Evolutionary conservation across 495 filamentous ascomycete genomes (phyloP), one percentile per base, ranked within the genome.

Genomic region (Annulohypoxylon nitens): DNA sequence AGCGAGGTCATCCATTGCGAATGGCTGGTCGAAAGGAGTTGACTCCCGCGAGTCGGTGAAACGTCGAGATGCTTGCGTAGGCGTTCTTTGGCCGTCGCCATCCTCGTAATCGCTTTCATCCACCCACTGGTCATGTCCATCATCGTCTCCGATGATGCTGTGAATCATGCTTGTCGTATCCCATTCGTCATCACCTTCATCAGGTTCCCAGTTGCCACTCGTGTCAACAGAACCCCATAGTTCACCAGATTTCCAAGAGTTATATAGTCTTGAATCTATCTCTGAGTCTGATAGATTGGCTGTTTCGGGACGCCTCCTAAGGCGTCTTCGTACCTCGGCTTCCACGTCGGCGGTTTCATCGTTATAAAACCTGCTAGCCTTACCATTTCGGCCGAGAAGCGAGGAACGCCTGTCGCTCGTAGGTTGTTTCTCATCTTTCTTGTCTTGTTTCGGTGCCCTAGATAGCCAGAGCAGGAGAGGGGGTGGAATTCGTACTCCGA

Each of bases 141-240:
- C 72, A 3, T 82, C 81, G 36, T 82, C 79, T 7, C 74, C 72
- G 3, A 67, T 57, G 1, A 74, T 33, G 25, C 69, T 71, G 36
- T 79, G 18, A n/a, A 74, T 58, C 63, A 75, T 67, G 37, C 77
- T 79, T 55, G 63, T 84, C 71, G 69, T 85, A 76, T 89, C 87
- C 89, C 88, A 92, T 50, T 89, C 89, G 11, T 80, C 69, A 0
- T 88, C 87, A 23, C 83, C 77, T n/a, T 78, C 75, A 16, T 73
- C 70, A 8, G 78, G 81, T 8, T 82, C 78, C 51, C 83, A 98
- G 36, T 93, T 90, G 4, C 91, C 90, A 64, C 90, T 96, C 4
- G 85, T 84, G 77, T 98, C 94, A 30, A 89, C 85, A 30, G 88
- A 89, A 1, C 94, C 94, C 90, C 92, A 97, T 79, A 92, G 93